phyloP scores from a whole-genome alignment of 2,329 filamentous ascomycete species.

The Metarhizium robertsii region DNA sequence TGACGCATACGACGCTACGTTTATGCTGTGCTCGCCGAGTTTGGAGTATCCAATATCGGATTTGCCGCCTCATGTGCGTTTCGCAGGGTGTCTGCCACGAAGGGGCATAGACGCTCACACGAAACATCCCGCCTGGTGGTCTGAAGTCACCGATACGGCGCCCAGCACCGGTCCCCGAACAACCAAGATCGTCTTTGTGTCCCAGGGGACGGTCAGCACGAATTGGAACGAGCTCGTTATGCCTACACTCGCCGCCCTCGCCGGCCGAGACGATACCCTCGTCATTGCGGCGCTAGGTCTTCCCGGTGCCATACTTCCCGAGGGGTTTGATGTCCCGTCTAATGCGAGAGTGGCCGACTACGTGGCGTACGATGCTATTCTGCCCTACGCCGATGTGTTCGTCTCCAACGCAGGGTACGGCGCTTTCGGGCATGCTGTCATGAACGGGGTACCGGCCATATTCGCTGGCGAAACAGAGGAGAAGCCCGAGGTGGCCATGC shows the following conservation, averaged over 20 bases:
- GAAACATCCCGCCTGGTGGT: conserved; percentile 1
- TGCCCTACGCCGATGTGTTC: conserved; percentile 34
- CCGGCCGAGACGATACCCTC: conserved; percentile 27
- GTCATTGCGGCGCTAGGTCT: conserved; percentile 21
- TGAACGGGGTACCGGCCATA: conserved; percentile 37
- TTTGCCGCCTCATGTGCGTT: conserved; percentile 2
- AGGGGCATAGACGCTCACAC: neutral
- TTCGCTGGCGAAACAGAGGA: conserved; percentile 31
- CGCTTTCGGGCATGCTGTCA: conserved; percentile 33
- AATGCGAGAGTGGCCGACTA: conserved; percentile 37
- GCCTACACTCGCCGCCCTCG: conserved; percentile 34
- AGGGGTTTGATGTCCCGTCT: conserved; percentile 19
- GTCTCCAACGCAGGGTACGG: conserved; percentile 41
- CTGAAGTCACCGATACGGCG: conserved; percentile 11
- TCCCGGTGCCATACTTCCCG: conserved; percentile 13
- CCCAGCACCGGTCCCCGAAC: conserved; percentile 6
- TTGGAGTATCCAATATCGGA: conserved; percentile 5
- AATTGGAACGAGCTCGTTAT: conserved; percentile 32
- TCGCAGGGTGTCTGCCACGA: conserved; percentile 5
- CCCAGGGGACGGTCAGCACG: conserved; percentile 33
- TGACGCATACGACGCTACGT: conserved; percentile 2
- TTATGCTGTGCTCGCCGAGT: conserved; percentile 7
- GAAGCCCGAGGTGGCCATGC: conserved; percentile 30
- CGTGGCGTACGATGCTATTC: conserved; percentile 35
- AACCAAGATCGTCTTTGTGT: conserved; percentile 34